Percentiles rank a stretch among this genome's conserved stretches.
phyloP scores from a whole-genome alignment of 441 rosid species.

The Syzygium syzygioides region DNA sequence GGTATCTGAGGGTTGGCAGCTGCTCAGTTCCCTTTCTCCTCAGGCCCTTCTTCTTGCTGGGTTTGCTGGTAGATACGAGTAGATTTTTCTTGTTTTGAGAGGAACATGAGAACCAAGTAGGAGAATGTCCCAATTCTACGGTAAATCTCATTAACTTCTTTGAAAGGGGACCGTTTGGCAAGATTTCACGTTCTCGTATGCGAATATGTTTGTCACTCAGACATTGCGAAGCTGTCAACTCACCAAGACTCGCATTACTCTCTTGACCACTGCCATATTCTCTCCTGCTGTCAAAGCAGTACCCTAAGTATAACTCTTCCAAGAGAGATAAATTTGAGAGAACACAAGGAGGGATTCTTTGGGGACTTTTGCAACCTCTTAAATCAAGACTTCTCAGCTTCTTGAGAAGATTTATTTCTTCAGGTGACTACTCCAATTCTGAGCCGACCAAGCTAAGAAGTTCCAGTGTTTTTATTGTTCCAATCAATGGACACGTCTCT shows the following conservation, averaged over 20 bases:
- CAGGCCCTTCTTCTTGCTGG: neutral
- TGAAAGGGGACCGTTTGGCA: neutral
- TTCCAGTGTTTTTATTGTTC: neutral
- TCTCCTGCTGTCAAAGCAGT: neutral
- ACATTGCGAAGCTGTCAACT: neutral
- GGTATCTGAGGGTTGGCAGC: fast-evolving
- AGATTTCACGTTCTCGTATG: neutral
- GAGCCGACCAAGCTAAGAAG: neutral
- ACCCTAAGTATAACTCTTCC: fast-evolving
- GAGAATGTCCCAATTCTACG: fast-evolving
- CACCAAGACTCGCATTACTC: neutral
- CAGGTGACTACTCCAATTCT: neutral
- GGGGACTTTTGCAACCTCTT: neutral
- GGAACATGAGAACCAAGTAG: fast-evolving
- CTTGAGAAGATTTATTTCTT: neutral
- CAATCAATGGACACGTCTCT: neutral
- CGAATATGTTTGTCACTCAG: fast-evolving
- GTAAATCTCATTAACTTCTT: neutral
- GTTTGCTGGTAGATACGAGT: fast-evolving
- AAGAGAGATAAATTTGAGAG: neutral
- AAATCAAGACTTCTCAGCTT: neutral
- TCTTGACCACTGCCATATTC: neutral
- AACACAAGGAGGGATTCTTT: neutral
- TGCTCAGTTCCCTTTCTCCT: neutral
- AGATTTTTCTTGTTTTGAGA: fast-evolving